These are phyloP conservation scores for Coemansia sp. DNA, from an alignment of 192 early-diverging fungal species.

Conservation along the genomic window DNA sequence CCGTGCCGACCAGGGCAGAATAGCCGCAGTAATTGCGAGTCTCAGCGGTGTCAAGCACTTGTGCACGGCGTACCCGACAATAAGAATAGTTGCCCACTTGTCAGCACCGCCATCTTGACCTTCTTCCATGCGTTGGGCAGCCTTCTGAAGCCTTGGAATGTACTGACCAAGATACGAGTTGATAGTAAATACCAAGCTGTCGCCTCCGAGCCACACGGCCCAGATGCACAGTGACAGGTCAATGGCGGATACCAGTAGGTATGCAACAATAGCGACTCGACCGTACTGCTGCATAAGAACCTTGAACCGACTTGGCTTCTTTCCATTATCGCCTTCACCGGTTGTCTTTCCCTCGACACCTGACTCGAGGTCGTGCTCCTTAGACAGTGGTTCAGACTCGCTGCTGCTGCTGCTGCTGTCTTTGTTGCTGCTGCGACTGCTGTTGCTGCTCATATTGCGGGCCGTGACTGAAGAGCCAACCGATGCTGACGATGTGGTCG, in stretches of 20 bases:
- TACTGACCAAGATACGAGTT: slow-evolving; percentile 53
- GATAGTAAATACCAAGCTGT: slow-evolving; percentile 45
- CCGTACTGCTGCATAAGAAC: slow-evolving; percentile 56
- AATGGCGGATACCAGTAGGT: slow-evolving; percentile 44
- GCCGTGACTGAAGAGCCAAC: slow-evolving; percentile 28
- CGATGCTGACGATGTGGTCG: slow-evolving; percentile 17
- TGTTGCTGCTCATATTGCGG: slow-evolving; percentile 26
- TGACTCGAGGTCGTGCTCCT: slow-evolving; percentile 21
- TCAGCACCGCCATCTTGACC: slow-evolving; percentile 42
- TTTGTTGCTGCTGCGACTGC: slow-evolving; percentile 5
- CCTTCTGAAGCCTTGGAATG: slow-evolving; percentile 50
- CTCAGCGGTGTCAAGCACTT: slow-evolving; percentile 53
- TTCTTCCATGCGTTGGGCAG: slow-evolving; percentile 46
- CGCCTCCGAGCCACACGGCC: slow-evolving; percentile 53
- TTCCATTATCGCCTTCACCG: slow-evolving; percentile 16
- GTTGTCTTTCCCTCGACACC: slow-evolving; percentile 7
- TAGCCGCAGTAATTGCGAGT: slow-evolving; percentile 38
- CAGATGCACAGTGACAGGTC: slow-evolving; percentile 51
- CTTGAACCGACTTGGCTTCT: slow-evolving; percentile 47
- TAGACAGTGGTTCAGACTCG: slow-evolving; percentile 2
- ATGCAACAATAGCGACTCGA: slow-evolving; percentile 43
- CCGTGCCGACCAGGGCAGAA: slow-evolving; percentile 50
- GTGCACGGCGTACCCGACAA: slow-evolving; percentile 52
- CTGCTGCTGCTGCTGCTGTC: slow-evolving; percentile 3
- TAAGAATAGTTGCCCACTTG: slow-evolving; percentile 52